phyloP scores from a whole-genome alignment of 2,329 filamentous ascomycete genomes.

The Zasmidium angulare region DNA sequence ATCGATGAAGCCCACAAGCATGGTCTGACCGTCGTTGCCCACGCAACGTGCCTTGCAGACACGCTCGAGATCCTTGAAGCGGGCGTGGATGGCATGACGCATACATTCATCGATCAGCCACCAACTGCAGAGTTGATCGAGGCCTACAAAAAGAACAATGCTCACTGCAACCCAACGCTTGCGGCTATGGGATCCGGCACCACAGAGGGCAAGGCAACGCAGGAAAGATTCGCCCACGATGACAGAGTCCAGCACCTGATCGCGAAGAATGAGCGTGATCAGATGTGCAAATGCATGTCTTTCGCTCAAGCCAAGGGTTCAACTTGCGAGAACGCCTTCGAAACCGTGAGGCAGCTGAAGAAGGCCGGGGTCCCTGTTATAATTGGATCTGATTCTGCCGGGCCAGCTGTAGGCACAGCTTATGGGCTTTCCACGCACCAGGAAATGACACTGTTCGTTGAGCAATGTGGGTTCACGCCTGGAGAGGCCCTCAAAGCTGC shows the following conservation, averaged over 20 bases:
- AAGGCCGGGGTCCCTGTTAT: conserved; percentile 43
- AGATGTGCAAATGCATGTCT: conserved; percentile 44
- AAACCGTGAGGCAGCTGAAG: conserved; percentile 41
- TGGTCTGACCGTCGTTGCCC: conserved; percentile 42
- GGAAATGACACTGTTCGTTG: conserved; percentile 43
- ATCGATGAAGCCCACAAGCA: conserved; percentile 41
- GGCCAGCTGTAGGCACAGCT: conserved; percentile 45
- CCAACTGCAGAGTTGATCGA: conserved; percentile 41
- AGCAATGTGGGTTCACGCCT: conserved; percentile 44
- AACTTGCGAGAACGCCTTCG: conserved; percentile 44
- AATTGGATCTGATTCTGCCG: conserved; percentile 45
- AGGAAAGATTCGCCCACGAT: conserved; percentile 44
- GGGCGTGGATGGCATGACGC: conserved; percentile 46
- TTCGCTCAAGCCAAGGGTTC: conserved; percentile 31
- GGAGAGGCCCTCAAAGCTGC: conserved; percentile 43
- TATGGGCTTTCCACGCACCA: conserved; percentile 46
- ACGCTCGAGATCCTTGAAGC: conserved; percentile 43
- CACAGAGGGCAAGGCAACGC: conserved; percentile 40
- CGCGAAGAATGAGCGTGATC: conserved; percentile 34
- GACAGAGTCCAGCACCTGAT: conserved; percentile 36
- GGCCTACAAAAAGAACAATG: conserved; percentile 44
- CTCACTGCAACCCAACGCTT: conserved; percentile 46
- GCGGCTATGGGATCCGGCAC: conserved; percentile 42
- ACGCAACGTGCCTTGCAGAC: conserved; percentile 41
- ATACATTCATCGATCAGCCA: conserved; percentile 43